Base-by-base conservation (phyloP, 176 grass and related monocot genomes). In the Lolium perenne region DNA sequence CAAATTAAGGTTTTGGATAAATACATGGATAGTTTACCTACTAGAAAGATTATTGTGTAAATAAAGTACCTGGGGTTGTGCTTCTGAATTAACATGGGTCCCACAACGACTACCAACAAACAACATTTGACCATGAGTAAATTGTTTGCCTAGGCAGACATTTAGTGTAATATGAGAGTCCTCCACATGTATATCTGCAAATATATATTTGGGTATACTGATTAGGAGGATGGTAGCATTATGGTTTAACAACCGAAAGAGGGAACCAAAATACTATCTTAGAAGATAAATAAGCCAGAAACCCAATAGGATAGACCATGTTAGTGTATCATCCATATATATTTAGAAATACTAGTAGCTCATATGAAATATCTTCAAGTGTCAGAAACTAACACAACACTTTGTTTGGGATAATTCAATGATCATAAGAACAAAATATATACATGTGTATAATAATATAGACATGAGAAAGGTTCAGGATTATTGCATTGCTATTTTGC, bases 101-200 rank as follows among this genome's bases (percentile, higher is more conserved):
- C 38, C 74, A 55, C 94, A 95, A 26, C 94, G 82, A 73, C 91
- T 76, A 5, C 91, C 94, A 79, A 61, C 18, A 80, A 95, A 95
- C 73, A 87, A 93, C 23, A 93, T 86, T 55, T 93, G 78, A 68
- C 84, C 91, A 40, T 88, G 86, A 65, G 72, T 87, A 45, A 93
- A 93, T 80, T 95, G 56, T 71, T 89, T 85, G 7, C 86, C 77
- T 25, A 95, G 86, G 54, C 91, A 95, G 43, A 87, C 87, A 83
- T 86, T 93, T 76, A 95, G 49, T 20, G 91, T 93, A 75, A 95
- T 78, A 58, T 93, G 84, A n/a, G 66, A 86, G 22, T 93, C 91
- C 46, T 95, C 91, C 38, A 93, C 87, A 86, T 93, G 91, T 16
- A 93, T 84, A 56, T 89, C 91, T 93, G 20, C 57, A 85, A 73